Percentiles rank a stretch among this genome's conserved stretches.
Conservation (phyloP, 129 eudicot genomes). For the Flaveria sonorensis region DNA sequence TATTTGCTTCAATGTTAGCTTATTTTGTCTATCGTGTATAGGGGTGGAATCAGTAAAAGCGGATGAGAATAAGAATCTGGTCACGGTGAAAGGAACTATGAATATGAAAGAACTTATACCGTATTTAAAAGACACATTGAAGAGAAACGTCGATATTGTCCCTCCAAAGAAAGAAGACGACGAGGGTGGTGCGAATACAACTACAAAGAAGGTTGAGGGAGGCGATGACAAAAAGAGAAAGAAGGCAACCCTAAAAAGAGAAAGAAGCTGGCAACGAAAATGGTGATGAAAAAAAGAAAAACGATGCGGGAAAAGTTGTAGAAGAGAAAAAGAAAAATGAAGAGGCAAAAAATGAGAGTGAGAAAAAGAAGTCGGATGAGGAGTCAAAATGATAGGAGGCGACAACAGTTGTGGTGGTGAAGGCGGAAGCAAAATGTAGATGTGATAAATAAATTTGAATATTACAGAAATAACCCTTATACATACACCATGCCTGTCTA, state of each 20-base stretch:
- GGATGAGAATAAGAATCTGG: constrained; percentile 56
- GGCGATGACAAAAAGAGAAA: constrained; percentile 21
- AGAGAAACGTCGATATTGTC: constrained; percentile 60
- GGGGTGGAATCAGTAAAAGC: constrained; percentile 60
- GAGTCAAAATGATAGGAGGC: background rate
- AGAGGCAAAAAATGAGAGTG: constrained; percentile 35
- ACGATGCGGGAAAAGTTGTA: background rate
- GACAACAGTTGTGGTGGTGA: background rate
- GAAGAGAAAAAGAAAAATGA: constrained; percentile 35
- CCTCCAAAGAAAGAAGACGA: constrained; percentile 57
- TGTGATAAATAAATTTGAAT: constrained; percentile 57
- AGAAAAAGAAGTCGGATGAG: constrained; percentile 31
- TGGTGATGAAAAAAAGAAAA: constrained; percentile 31
- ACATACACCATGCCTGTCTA: constrained; percentile 51
- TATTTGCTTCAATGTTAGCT: background rate
- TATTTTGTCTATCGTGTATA: constrained; percentile 20
- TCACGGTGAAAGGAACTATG: constrained; percentile 83
- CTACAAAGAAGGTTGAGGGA: constrained; percentile 25
- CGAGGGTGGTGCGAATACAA: constrained; percentile 34
- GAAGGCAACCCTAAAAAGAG: constrained; percentile 1
- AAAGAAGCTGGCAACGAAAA: constrained; percentile 23
- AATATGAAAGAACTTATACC: constrained; percentile 61
- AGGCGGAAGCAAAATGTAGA: constrained; percentile 32
- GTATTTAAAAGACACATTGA: constrained; percentile 61
- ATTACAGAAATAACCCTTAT: constrained; percentile 39